These are phyloP conservation scores for Glycine soja DNA, from an alignment of 306 rosid species.

Conservation along the genomic window DNA sequence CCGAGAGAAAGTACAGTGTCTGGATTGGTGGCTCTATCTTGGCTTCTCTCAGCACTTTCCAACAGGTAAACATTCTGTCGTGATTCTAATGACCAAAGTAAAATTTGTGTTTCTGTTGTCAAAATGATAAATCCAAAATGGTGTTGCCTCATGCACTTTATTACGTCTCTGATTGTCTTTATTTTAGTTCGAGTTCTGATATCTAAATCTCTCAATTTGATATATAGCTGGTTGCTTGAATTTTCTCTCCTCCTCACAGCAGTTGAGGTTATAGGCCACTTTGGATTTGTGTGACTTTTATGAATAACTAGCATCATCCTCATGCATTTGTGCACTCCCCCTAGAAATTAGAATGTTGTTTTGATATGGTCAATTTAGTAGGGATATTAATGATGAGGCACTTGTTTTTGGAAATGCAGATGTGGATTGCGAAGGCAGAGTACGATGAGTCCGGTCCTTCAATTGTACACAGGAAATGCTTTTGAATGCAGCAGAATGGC, in stretches of 20 bases:
- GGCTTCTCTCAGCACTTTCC: conserved; percentile 93
- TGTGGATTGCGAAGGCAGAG: conserved; percentile 98
- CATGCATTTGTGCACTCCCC: background rate
- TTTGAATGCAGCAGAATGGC: conserved; percentile 52
- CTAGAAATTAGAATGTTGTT: background rate
- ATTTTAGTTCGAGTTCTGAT: background rate
- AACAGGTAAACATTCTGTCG: conserved; percentile 67
- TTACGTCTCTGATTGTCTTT: background rate
- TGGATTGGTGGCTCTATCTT: conserved; percentile 96
- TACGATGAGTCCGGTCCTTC: conserved; percentile 95
- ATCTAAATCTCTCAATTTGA: conserved; percentile 5
- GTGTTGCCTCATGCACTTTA: too few relatives aligned
- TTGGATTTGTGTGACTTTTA: conserved; percentile 19
- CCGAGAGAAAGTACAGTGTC: conserved; percentile 90
- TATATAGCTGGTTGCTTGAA: conserved; percentile 8
- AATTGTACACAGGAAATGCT: conserved; percentile 96
- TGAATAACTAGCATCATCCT: background rate
- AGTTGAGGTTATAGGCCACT: conserved; percentile 9
- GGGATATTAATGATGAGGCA: conserved; percentile 23
- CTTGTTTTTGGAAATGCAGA: conserved; percentile 58
- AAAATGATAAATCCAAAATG: background rate
- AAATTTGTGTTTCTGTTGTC: background rate
- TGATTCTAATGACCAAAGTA: background rate
- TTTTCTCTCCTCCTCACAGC: background rate
- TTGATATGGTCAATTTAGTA: background rate